These are phyloP conservation scores for Cokeromyces recurvatus DNA, from an alignment of 371 early-diverging fungal genomes.

Conservation along the genomic window DNA sequence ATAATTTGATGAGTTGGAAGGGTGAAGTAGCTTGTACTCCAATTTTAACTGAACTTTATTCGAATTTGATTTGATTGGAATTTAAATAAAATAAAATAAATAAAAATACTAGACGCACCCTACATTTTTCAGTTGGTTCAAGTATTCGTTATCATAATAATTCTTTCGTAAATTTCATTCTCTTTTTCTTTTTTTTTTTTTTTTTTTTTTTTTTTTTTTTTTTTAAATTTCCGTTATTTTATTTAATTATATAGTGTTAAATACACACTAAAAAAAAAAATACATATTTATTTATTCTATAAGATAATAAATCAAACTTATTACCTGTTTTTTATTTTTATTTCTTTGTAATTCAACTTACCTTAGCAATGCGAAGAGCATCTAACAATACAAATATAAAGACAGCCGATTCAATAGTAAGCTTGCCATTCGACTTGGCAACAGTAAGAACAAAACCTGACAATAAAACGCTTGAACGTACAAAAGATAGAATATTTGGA, in stretches of 20 bases:
- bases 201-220: background rate
- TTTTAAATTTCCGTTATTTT: no score
- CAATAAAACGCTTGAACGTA: background rate
- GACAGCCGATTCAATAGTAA: slow-evolving; percentile 5
- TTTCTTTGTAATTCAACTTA: no score
- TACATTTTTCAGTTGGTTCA: background rate
- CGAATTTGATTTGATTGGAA: slow-evolving; percentile 8
- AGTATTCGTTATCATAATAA: no score
- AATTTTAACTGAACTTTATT: slow-evolving; percentile 22
- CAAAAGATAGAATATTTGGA: slow-evolving; percentile 46
- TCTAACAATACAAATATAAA: no score
- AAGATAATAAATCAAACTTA: no score
- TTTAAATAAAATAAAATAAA: slow-evolving; percentile 1
- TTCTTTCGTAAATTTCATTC: no score
- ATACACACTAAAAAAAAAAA: background rate
- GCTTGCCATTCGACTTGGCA: slow-evolving; percentile 12
- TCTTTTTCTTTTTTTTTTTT: background rate
- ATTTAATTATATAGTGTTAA: background rate
- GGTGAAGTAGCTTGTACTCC: slow-evolving; percentile 47
- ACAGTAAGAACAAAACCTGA: slow-evolving; percentile 5
- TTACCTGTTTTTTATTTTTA: no score
- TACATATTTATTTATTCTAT: no score
- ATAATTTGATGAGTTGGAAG: slow-evolving; percentile 54
- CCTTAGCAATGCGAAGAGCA: no score
- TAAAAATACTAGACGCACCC: background rate